Base-by-base conservation (phyloP, 352 stramenopile genomes). In the Globisporangium iwayamae region DNA sequence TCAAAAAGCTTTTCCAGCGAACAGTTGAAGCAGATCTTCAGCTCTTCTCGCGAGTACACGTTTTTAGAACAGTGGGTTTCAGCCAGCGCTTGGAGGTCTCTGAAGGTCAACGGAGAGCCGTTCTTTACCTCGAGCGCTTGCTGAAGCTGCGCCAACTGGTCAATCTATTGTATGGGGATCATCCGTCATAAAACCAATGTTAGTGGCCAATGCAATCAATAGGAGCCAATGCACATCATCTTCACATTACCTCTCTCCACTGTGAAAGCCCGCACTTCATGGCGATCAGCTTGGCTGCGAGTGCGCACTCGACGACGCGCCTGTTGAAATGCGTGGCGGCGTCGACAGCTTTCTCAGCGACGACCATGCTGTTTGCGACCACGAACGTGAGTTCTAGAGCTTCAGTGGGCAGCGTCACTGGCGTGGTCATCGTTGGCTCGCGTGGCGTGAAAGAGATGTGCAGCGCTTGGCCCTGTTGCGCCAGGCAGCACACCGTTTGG, bases 281-380 rank as follows among this genome's bases (percentile, higher is more conserved):
- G 14, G 69, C 78, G 18, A 93, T 77, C 56, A 91, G 52, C 69
- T 91, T 93, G 36, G 77, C 74, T 46, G 83, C 87, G 4, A 95
- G 65, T 13, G 78, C 77, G 53, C 87, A 90, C 69, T 95, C 87
- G 14, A 92, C 63, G 6, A 94, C 87, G 9, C 88, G 82, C 65
- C 89, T 90, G 69, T 96, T 96, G 60, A 81, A 96, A 9, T 70
- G 71, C 36, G 63, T 74, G 10, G 66, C 60, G 1, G 85, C 83
- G 54, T 83, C 79, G n/a, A 85, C 79, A 0, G 88, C 86, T 74
- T 96, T 96, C 60, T 89, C 63, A 11, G 82, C 78, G 8, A 85
- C 57, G 7, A 89, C 77, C 13, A 85, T 57, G 34, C 76, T 90
- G 60, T 94, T 93, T 14, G 83, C 79, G 48, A 96, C 82, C 6